A percentile compares a stretch with the other conserved stretches of the same genome.
Conservation (phyloP, 768 basidiomycete species). For the Polyporus arcularius region DNA sequence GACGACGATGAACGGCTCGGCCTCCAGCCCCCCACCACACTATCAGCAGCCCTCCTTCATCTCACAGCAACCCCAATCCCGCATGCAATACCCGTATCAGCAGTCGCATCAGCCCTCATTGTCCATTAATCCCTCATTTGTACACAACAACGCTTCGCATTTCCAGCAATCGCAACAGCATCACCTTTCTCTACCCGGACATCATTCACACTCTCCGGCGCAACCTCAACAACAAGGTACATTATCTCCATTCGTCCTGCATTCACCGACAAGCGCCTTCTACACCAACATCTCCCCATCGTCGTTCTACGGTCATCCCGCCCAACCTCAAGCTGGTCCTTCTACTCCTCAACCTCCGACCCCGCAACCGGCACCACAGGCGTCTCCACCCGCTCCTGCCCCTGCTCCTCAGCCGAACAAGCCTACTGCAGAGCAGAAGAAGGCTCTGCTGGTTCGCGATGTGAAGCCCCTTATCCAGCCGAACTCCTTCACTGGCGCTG, state of each 20-base stretch:
- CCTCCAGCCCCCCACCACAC: slow-evolving; percentile 43
- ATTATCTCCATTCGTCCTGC: slow-evolving; percentile 70
- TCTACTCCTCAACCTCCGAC: slow-evolving; percentile 28
- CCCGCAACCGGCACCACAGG: slow-evolving; percentile 34
- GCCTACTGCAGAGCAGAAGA: slow-evolving; percentile 49
- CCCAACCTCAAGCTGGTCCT: slow-evolving; percentile 35
- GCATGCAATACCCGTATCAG: slow-evolving; percentile 39
- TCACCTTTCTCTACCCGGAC: slow-evolving; percentile 3
- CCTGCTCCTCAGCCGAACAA: slow-evolving; percentile 24
- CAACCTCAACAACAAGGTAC: slow-evolving; percentile 54
- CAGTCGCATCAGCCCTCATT: slow-evolving; percentile 39
- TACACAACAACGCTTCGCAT: slow-evolving; percentile 29
- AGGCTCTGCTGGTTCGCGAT: slow-evolving; percentile 50
- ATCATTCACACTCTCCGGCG: slow-evolving; percentile 17
- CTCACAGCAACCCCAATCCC: slow-evolving; percentile 38
- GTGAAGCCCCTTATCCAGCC: slow-evolving; percentile 61
- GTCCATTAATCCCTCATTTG: slow-evolving; percentile 40
- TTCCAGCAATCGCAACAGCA: slow-evolving; percentile 35
- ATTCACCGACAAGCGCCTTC: slow-evolving; percentile 47
- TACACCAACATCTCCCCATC: slow-evolving; percentile 29
- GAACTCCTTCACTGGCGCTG: slow-evolving; percentile 65
- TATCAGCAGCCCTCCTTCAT: slow-evolving; percentile 44
- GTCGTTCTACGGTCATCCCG: slow-evolving; percentile 41
- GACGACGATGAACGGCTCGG: slow-evolving; percentile 54
- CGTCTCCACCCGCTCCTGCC: slow-evolving; percentile 27